phyloP scores from a whole-genome alignment of 78 protist genomes.

The Chrysochromulina parva region DNA sequence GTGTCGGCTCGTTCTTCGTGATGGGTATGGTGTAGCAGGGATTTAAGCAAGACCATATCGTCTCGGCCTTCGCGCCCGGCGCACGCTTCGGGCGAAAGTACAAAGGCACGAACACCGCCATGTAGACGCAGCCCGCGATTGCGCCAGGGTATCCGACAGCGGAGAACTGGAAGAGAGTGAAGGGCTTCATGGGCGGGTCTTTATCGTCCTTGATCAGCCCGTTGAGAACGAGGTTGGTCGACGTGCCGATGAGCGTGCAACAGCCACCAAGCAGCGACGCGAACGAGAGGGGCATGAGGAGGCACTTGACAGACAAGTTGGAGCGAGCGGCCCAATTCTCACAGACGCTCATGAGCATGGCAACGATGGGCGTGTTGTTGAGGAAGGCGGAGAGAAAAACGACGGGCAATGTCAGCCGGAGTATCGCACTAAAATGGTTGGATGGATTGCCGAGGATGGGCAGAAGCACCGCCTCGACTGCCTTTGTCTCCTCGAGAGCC shows the following conservation, averaged over 20 bases:
- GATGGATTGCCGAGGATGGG: neutral
- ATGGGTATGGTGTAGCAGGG: too few relatives aligned
- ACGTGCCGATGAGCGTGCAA: conserved; percentile 44
- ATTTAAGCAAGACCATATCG: too few relatives aligned
- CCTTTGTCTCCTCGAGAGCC: neutral
- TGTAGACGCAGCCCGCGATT: too few relatives aligned
- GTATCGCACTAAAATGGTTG: neutral
- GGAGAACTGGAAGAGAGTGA: too few relatives aligned
- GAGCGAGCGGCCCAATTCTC: neutral
- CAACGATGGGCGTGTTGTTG: conserved; percentile 37
- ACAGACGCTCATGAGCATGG: neutral
- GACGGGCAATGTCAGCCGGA: neutral
- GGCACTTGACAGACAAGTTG: neutral
- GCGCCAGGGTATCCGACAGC: too few relatives aligned
- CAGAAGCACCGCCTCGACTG: neutral
- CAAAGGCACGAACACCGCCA: too few relatives aligned
- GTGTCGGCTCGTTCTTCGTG: too few relatives aligned
- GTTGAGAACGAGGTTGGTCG: conserved; percentile 38
- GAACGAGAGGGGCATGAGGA: conserved; percentile 41
- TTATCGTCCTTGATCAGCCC: neutral
- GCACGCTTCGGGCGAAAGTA: too few relatives aligned
- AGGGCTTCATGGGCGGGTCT: too few relatives aligned
- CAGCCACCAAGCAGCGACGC: conserved; percentile 33
- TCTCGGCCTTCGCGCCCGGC: too few relatives aligned
- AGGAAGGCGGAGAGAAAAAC: neutral